These are phyloP conservation scores for Adiantum capillusveneris DNA, from an alignment of 75 land plant genomes.

Conservation along the genomic window DNA sequence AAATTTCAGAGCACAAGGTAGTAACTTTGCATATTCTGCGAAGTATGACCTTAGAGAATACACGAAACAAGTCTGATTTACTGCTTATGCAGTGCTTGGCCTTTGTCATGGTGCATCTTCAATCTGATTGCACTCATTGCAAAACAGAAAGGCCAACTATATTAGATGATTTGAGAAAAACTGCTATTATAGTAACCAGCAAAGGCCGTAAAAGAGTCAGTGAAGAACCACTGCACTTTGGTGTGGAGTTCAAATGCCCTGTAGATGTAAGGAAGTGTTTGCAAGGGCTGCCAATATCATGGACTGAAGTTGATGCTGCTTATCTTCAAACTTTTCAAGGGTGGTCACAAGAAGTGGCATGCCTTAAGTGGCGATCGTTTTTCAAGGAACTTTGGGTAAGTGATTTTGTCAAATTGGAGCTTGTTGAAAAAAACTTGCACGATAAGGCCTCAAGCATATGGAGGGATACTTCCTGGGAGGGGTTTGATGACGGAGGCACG, in stretches of 20 bases:
- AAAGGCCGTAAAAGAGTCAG: conserved; percentile 44
- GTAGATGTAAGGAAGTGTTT: conserved; percentile 44
- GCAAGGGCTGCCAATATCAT: conserved; percentile 24
- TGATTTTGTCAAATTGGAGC: conserved; percentile 65
- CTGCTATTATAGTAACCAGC: conserved; percentile 61
- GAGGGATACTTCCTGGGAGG: conserved; percentile 14
- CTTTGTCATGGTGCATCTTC: conserved; percentile 68
- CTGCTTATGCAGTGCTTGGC: conserved; percentile 63
- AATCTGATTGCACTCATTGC: conserved; percentile 54
- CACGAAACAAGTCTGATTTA: conserved; percentile 14
- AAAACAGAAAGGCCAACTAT: conserved; percentile 39
- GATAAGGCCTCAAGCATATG: conserved; percentile 28
- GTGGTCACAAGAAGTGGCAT: conserved; percentile 13
- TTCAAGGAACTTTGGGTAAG: conserved; percentile 65
- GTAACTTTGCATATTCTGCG: conserved; percentile 60
- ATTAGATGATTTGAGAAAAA: conserved; percentile 40
- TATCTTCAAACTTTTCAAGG: conserved; percentile 48
- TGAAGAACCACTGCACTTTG: conserved; percentile 61
- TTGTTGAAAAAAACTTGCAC: conserved; percentile 26
- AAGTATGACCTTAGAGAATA: conserved; percentile 26
- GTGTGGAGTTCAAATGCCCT: conserved; percentile 53
- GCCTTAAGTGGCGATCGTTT: conserved; percentile 61
- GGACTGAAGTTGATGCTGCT: conserved; percentile 62
- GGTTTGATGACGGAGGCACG: conserved; percentile 1
- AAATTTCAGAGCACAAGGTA: conserved; percentile 74